phyloP scores from a whole-genome alignment of 345 rosid species.

The Conringia planisiliqua region DNA sequence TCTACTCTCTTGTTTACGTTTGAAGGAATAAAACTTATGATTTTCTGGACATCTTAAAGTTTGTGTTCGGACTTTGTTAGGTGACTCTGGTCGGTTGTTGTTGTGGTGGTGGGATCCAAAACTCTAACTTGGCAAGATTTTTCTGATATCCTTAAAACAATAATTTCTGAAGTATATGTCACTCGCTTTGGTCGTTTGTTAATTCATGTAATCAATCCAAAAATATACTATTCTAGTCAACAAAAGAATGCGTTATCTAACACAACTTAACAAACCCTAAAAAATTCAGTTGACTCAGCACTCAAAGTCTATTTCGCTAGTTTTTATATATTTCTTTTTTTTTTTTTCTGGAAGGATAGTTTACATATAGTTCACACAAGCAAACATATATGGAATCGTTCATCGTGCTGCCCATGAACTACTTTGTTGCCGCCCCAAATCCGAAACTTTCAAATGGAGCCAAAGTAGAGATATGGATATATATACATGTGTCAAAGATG shows the following conservation, averaged over 20 bases:
- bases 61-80: slow-evolving; percentile 4
- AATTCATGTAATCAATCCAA: slow-evolving; percentile 11
- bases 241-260: neutral
- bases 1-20: neutral
- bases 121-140: slow-evolving; percentile 5
- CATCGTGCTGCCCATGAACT: slow-evolving; percentile 10
- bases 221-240: slow-evolving; percentile 4
- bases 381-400: neutral
- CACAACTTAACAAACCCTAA: neutral
- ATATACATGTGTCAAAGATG: neutral
- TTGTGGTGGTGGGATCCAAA: slow-evolving; percentile 30
- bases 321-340: no score
- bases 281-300: slow-evolving; percentile 13
- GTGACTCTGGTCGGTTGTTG: slow-evolving; percentile 28
- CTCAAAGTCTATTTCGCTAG: neutral
- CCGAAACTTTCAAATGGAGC: slow-evolving; percentile 4
- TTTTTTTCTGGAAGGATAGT: neutral
- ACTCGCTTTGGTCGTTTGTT: slow-evolving; percentile 23
- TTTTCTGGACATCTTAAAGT: neutral
- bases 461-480: neutral
- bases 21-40: neutral
- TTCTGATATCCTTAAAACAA: neutral
- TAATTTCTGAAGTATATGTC: neutral
- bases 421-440: slow-evolving; percentile 14
- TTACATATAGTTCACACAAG: neutral